These are phyloP conservation scores for Gossypium schwendimanii DNA, from an alignment of 441 rosid genomes.

Conservation along the genomic window DNA sequence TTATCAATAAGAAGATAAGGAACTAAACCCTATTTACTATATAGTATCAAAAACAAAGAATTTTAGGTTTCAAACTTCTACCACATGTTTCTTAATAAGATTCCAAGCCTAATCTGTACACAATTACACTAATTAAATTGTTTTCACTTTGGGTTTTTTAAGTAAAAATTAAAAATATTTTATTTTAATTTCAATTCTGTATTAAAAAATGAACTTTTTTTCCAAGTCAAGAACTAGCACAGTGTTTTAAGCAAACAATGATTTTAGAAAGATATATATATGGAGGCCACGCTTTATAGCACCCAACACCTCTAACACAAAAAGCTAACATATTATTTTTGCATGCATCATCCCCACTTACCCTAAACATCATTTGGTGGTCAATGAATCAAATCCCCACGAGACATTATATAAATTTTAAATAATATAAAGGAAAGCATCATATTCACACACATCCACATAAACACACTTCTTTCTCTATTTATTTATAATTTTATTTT, in stretches of 20 bases:
- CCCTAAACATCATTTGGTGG: not conserved
- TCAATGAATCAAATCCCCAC: slow-evolving; percentile 26
- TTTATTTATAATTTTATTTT: not conserved
- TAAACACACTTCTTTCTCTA: slow-evolving; percentile 2
- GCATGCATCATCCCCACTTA: not conserved
- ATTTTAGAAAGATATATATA: slow-evolving; percentile 7
- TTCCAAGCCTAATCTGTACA: too few species aligned
- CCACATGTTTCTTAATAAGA: too few species aligned
- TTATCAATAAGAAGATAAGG: not conserved
- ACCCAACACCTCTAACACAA: slow-evolving; percentile 9
- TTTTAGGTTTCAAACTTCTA: not conserved
- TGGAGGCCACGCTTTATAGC: slow-evolving; percentile 27
- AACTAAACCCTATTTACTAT: too few species aligned
- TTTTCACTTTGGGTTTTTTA: too few species aligned
- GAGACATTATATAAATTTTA: not conserved
- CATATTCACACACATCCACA: slow-evolving; percentile 20
- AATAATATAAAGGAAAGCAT: slow-evolving; percentile 7
- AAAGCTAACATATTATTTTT: not conserved
- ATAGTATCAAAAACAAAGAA: not conserved
- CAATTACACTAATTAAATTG: too few species aligned
- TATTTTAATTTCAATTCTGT: not conserved
- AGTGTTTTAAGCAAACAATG: not conserved
- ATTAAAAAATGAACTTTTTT: too few species aligned
- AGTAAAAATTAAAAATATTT: too few species aligned
- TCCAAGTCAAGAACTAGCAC: not conserved